These are phyloP conservation scores for Conidiobolus incongruus DNA, from an alignment of 371 early-diverging fungal species.

Conservation along the genomic window DNA sequence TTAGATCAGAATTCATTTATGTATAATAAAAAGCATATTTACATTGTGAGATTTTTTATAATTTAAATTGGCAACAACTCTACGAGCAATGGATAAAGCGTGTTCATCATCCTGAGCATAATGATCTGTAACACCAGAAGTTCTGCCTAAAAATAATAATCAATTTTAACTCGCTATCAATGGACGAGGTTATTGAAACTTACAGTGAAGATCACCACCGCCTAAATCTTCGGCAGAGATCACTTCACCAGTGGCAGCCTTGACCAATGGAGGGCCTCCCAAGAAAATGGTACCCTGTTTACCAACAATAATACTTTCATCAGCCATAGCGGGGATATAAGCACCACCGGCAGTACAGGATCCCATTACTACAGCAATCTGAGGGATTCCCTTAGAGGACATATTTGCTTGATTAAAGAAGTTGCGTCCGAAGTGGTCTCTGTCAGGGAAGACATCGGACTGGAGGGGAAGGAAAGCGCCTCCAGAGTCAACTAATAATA, in stretches of 20 bases:
- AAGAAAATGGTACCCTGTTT: slow-evolving; percentile 96
- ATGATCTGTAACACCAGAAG: slow-evolving; percentile 91
- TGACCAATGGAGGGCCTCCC: slow-evolving; percentile 90
- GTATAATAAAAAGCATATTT: slow-evolving; percentile 13
- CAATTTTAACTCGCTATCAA: background rate
- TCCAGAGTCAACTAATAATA: slow-evolving; percentile 84
- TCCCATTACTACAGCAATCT: slow-evolving; percentile 93
- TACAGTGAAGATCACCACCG: slow-evolving; percentile 92
- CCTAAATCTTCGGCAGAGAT: slow-evolving; percentile 90
- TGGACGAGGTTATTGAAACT: slow-evolving; percentile 8
- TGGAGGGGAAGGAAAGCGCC: slow-evolving; percentile 93
- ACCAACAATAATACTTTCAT: slow-evolving; percentile 88
- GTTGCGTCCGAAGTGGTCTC: slow-evolving; percentile 94
- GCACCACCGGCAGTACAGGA: slow-evolving; percentile 98
- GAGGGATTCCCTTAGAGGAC: slow-evolving; percentile 76
- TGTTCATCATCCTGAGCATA: slow-evolving; percentile 80
- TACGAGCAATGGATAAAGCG: slow-evolving; percentile 69
- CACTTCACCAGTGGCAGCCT: slow-evolving; percentile 92
- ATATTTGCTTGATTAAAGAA: slow-evolving; percentile 89
- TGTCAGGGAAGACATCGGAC: slow-evolving; percentile 92
- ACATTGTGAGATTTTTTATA: slow-evolving; percentile 35
- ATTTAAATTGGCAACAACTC: slow-evolving; percentile 70
- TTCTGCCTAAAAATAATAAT: slow-evolving; percentile 32
- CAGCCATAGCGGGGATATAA: slow-evolving; percentile 97
- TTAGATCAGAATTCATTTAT: background rate